Base-by-base conservation (phyloP, 2,329 filamentous ascomycete species). In the Fusarium piperis region DNA sequence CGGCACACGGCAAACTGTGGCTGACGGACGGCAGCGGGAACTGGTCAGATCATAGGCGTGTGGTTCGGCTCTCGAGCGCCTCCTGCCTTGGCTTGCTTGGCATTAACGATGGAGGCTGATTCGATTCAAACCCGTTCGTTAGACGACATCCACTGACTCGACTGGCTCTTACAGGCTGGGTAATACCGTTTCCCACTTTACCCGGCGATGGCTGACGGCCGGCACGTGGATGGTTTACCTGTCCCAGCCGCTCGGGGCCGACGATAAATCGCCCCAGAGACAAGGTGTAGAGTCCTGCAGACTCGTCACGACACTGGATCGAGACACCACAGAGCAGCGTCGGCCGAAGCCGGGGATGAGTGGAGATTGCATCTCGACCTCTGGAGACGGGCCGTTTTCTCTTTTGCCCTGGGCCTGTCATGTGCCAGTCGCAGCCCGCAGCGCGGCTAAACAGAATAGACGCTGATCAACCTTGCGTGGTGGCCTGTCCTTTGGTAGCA, bases 391-490 rank as follows among this genome's bases (percentile, higher is more conserved):
- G 57, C 58, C 53, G 53, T 51, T 71, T 36, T 44, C 20, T 64
- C 7, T 35, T 15, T n/a, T 23, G 30, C 30, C 33, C 20, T 48
- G n/a, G n/a, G 28, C 23, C 39, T 10, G 46, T 72, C 71, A 65
- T 65, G 48, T 48, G 61, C 30, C 59, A 36, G 39, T 7, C 8
- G 58, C 20, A 11, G 15, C 13, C 35, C 20, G 20, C 60, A 28
- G 28, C 35, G 59, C 53, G 59, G 23, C 41, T 65, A 53, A 38
- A 38, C 18, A 51, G 28, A 55, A 64, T 28, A 38, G n/a, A 46
- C 48, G 30, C n/a, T 32, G 20, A 5, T 56, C 26, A 36, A 36
- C 30, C 20, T 75, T 66, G 72, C 67, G 59, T 75, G 65, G 67
- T 51, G 44, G 39, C 41, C 57, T 38, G 39, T 52, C n/a, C 48